Evolutionary conservation across 73 alveolate genomes (phyloP).

Genomic region (Paraurostyla sp.): DNA sequence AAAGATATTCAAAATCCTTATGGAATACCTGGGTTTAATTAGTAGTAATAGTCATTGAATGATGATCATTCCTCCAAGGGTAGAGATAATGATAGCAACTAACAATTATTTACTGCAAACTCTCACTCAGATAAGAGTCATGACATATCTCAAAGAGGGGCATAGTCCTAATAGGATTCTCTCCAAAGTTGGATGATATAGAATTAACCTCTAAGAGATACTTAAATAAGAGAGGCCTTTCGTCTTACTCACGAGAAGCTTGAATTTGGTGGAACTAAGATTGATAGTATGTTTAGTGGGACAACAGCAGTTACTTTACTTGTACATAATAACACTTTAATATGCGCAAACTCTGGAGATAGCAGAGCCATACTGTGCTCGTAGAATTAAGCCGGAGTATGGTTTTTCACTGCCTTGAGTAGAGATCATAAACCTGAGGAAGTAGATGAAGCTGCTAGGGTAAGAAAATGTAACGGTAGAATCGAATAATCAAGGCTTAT

Average conservation of each 20-base stretch:
- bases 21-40: background rate
- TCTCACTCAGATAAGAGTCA: too few species aligned
- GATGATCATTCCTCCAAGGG: background rate
- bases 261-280: background rate
- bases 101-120: background rate
- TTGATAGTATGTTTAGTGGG: constrained; percentile 66
- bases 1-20: background rate
- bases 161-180: too few species aligned
- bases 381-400: constrained; percentile 26
- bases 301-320: constrained; percentile 59
- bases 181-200: constrained; percentile 29
- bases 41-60: too few species aligned
- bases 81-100: background rate
- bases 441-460: constrained; percentile 64
- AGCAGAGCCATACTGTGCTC: constrained; percentile 73
- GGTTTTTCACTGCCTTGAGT: constrained; percentile 58
- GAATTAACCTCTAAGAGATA: constrained; percentile 11
- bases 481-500: constrained; percentile 36
- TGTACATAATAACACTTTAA: constrained; percentile 37
- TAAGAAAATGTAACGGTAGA: constrained; percentile 60
- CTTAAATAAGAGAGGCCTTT: constrained; percentile 42
- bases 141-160: too few species aligned
- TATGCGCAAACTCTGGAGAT: constrained; percentile 81
- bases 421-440: constrained; percentile 78
- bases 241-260: background rate